Base-by-base conservation (phyloP, 495 filamentous ascomycete species). In the Hypoxylon lenormandii region DNA sequence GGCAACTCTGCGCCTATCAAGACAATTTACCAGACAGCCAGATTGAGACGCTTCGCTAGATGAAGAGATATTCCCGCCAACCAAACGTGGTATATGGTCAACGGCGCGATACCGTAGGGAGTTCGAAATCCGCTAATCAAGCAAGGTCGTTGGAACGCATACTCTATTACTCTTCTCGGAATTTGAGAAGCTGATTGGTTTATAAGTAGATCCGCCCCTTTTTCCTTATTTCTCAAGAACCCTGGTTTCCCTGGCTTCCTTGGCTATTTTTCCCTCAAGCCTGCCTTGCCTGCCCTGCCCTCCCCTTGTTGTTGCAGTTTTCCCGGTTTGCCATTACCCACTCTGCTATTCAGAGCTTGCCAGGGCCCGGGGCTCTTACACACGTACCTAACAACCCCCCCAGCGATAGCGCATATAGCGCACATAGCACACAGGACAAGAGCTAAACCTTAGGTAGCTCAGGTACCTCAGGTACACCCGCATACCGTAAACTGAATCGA, bases 61-160 rank as follows among this genome's bases (percentile, higher is more conserved):
- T 42, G 42, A 36, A 64, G 45, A 28, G 16, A 55, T 64, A 26
- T 23, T 33, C 26, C 49, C 60, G 15, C 55, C 55, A 48, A 40
- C 66, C 50, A 60, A 60, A 64, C n/a, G 3, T 28, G 30, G 22
- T 28, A 55, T 64, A n/a, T 60, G 18, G 43, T 64, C 60, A 46
- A 64, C 18, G 55, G 50, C 55, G 60, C 42, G n/a, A 51, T 59
- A 40, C 18, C 18, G 19, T 28, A n/a, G n/a, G n/a, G n/a, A 54
- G 43, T 42, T 55, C 36, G 33, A 45, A 55, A 69, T 45, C 50
- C 51, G 45, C 53, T 69, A 66, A 62, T 58, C 49, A 50, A 57
- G 7, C 18, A 53, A 53, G 49, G 38, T 55, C 42, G 50, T 61
- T 62, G 62, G 68, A 51, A 71, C 62, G 68, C 62, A 48, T 49